Evolutionary conservation across 2,329 filamentous ascomycete species (phyloP).

Genomic region (Botrytis aclada): DNA sequence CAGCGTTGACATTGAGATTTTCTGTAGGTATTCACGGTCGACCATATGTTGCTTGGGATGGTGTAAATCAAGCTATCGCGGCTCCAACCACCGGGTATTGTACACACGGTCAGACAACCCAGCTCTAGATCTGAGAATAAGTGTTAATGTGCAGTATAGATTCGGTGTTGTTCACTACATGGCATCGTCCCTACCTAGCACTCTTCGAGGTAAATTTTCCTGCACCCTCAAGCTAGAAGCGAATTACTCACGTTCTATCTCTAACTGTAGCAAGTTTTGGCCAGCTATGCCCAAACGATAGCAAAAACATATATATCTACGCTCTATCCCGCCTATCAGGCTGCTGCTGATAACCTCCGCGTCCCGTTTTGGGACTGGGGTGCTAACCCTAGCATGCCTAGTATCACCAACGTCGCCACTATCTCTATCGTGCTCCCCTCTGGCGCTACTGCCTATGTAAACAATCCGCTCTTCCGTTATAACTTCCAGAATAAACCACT

Average conservation of each 20-base stretch:
- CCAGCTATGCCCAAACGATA: constrained; percentile 45
- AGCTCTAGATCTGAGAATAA: not conserved
- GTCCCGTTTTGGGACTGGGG: constrained; percentile 51
- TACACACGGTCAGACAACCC: constrained; percentile 29
- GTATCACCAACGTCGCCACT: constrained; percentile 35
- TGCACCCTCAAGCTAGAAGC: not conserved
- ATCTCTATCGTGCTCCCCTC: constrained; percentile 36
- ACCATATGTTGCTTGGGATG: constrained; percentile 33
- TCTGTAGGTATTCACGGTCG: constrained; percentile 27
- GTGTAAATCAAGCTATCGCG: constrained; percentile 20
- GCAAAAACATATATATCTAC: constrained; percentile 38
- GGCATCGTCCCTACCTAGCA: constrained; percentile 55
- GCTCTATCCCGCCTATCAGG: constrained; percentile 46
- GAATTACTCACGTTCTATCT: not conserved
- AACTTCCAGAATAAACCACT: constrained; percentile 43
- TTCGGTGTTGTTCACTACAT: constrained; percentile 38
- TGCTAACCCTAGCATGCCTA: constrained; percentile 44
- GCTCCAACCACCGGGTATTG: constrained; percentile 33
- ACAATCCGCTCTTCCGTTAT: constrained; percentile 54
- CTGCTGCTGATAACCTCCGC: constrained; percentile 43
- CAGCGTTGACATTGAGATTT: not conserved
- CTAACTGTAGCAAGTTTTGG: constrained; percentile 49
- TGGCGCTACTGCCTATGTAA: constrained; percentile 34
- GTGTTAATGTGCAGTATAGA: constrained; percentile 7
- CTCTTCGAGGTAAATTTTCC: constrained; percentile 50